These are phyloP conservation scores for Fusarium fracticaudum DNA, from an alignment of 2,329 filamentous ascomycete species.

Conservation along the genomic window DNA sequence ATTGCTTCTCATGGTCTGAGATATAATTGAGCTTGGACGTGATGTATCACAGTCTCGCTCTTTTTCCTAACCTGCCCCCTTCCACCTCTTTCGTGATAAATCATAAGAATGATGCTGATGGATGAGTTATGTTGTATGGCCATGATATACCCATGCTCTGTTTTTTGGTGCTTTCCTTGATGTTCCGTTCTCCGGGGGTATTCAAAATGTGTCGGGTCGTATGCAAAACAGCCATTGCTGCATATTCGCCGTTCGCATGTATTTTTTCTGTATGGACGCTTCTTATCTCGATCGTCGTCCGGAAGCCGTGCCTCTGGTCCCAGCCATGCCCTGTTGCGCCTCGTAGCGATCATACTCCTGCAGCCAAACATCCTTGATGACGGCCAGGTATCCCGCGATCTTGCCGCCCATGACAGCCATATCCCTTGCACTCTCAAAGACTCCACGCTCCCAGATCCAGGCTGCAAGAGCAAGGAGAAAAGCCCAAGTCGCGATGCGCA, in stretches of 20 bases:
- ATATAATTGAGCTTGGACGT: constrained; percentile 26
- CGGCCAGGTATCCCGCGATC: constrained; percentile 57
- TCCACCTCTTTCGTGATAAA: constrained; percentile 30
- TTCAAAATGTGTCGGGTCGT: constrained; percentile 23
- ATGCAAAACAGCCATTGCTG: not conserved
- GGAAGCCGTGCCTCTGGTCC: constrained; percentile 27
- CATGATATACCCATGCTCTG: not conserved
- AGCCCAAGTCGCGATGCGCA: constrained; percentile 73
- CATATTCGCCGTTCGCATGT: not conserved
- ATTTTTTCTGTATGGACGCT: constrained; percentile 15
- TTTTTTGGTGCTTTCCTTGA: constrained; percentile 1
- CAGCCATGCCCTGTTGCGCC: constrained; percentile 51
- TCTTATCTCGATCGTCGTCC: constrained; percentile 29
- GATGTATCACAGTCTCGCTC: constrained; percentile 13
- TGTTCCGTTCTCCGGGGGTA: constrained; percentile 16
- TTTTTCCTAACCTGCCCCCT: not conserved
- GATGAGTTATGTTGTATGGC: not conserved
- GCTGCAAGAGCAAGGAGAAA: constrained; percentile 63
- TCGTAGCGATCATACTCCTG: constrained; percentile 68
- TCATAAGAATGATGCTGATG: not conserved
- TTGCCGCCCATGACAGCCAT: constrained; percentile 54
- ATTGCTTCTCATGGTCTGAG: constrained; percentile 33
- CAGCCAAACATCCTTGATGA: constrained; percentile 65
- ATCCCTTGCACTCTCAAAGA: constrained; percentile 72
- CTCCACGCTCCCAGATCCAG: constrained; percentile 71